Evolutionary conservation across 805 yeast species (phyloP).

Genomic region (Ogataea polymorpha): DNA sequence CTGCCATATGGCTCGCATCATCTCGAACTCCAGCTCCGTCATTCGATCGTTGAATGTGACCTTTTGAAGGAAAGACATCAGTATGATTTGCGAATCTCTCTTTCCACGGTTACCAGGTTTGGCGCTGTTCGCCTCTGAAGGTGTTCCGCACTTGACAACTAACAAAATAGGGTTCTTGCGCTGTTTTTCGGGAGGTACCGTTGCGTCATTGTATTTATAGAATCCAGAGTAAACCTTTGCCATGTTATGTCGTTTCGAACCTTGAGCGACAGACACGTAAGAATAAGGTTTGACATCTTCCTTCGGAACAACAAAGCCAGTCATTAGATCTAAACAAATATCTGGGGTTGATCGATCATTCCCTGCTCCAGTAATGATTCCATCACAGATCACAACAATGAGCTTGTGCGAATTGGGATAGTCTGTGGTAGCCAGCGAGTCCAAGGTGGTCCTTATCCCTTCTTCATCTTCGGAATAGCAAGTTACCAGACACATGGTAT

Average conservation of each 20-base stretch:
- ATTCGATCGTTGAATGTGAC: constrained; percentile 90
- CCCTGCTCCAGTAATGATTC: constrained; percentile 91
- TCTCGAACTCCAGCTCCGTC: constrained; percentile 84
- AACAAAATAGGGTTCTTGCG: constrained; percentile 77
- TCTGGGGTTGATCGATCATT: constrained; percentile 88
- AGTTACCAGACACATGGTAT: constrained; percentile 74
- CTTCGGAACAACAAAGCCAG: constrained; percentile 63
- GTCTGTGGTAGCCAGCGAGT: constrained; percentile 91
- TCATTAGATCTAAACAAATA: constrained; percentile 82
- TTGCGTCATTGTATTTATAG: constrained; percentile 75
- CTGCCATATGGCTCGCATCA: constrained; percentile 71
- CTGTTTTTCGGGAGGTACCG: constrained; percentile 78
- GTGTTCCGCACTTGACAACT: constrained; percentile 86
- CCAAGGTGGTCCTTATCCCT: constrained; percentile 83
- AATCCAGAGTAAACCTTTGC: constrained; percentile 95
- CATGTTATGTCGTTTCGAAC: constrained; percentile 94
- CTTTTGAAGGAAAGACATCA: constrained; percentile 87
- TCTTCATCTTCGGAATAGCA: constrained; percentile 92
- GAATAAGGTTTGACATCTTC: constrained; percentile 81
- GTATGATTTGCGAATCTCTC: constrained; percentile 87
- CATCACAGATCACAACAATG: constrained; percentile 85
- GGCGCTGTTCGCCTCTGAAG: constrained; percentile 63
- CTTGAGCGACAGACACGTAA: constrained; percentile 94
- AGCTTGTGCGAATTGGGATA: constrained; percentile 94
- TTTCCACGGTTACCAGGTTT: constrained; percentile 96